phyloP scores from a whole-genome alignment of 352 stramenopile species.

The Globisporangium echinulatum region DNA sequence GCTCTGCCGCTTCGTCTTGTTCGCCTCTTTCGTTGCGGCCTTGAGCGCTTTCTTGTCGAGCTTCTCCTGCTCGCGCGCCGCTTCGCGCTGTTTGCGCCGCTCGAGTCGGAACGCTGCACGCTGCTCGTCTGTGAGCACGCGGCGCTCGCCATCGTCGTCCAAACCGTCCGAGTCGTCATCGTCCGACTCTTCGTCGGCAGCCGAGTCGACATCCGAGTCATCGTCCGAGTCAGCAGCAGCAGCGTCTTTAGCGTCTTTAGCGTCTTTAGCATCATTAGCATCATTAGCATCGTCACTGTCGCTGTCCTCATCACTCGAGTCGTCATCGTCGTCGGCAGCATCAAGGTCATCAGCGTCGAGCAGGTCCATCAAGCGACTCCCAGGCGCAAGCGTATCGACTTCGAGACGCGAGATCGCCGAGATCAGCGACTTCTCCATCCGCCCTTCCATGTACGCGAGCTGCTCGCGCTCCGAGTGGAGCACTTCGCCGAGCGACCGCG shows the following conservation, averaged over 20 bases:
- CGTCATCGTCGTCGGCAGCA: constrained; percentile 48
- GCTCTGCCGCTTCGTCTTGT: constrained; percentile 89
- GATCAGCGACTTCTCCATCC: constrained; percentile 80
- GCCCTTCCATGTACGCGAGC: constrained; percentile 78
- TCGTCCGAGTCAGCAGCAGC: constrained; percentile 30
- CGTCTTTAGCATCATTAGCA: constrained; percentile 54
- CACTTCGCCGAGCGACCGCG: constrained; percentile 93
- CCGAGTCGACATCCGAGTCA: constrained; percentile 21
- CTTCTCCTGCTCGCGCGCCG: constrained; percentile 48
- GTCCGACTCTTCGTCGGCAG: constrained; percentile 35
- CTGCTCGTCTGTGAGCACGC: constrained; percentile 72
- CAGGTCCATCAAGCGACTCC: constrained; percentile 61
- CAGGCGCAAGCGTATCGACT: constrained; percentile 27
- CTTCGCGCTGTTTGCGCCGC: constrained; percentile 64
- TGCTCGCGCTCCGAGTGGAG: constrained; percentile 83
- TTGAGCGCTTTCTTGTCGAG: constrained; percentile 92
- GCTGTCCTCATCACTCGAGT: constrained; percentile 41
- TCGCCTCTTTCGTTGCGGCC: constrained; percentile 92
- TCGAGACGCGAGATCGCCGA: constrained; percentile 75
- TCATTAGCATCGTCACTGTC: constrained; percentile 46
- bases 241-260: constrained; percentile 14
- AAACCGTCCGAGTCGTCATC: constrained; percentile 29
- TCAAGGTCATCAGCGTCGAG: constrained; percentile 55
- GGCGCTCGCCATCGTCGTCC: constrained; percentile 45
- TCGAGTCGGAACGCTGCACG: constrained; percentile 80